Conservation (phyloP, 2,329 filamentous ascomycete genomes). For the Aspergillus fumigatiaffinis region DNA sequence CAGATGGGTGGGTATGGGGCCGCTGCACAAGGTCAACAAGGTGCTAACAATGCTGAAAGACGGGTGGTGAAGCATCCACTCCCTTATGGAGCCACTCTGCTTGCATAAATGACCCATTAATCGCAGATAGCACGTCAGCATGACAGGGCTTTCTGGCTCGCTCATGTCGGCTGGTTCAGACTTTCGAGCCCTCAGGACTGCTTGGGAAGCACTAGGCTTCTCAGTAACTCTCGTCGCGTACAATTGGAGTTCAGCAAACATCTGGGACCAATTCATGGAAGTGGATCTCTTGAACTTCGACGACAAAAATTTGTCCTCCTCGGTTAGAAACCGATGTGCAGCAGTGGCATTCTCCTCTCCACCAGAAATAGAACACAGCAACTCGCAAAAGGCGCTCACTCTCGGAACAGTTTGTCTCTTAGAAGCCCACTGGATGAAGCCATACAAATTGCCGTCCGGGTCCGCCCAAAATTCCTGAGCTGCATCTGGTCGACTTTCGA, state of each 20-base stretch:
- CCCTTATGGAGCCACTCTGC: constrained; percentile 67
- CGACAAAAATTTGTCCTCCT: constrained; percentile 71
- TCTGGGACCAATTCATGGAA: constrained; percentile 87
- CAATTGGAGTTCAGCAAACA: constrained; percentile 83
- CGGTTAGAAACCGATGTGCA: constrained; percentile 83
- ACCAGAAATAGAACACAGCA: constrained; percentile 82
- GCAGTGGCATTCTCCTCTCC: constrained; percentile 77
- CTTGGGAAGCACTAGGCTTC: constrained; percentile 57
- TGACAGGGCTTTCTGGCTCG: constrained; percentile 90
- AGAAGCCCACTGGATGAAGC: constrained; percentile 97
- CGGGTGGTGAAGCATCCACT: constrained; percentile 67
- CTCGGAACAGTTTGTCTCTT: constrained; percentile 91
- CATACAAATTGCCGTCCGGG: constrained; percentile 85
- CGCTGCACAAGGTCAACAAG: constrained; percentile 74
- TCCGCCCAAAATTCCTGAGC: constrained; percentile 89
- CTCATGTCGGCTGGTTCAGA: constrained; percentile 66
- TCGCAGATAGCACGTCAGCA: constrained; percentile 91
- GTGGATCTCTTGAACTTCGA: constrained; percentile 77
- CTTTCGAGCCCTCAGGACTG: constrained; percentile 58
- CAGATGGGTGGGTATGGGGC: constrained; percentile 69
- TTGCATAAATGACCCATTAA: constrained; percentile 77
- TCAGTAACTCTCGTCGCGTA: constrained; percentile 77
- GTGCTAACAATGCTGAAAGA: constrained; percentile 67
- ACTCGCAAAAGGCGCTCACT: constrained; percentile 93
- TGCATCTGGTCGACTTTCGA: constrained; percentile 78